These are phyloP conservation scores for Saturnispora galanensis DNA, from an alignment of 805 yeast species.

Conservation along the genomic window DNA sequence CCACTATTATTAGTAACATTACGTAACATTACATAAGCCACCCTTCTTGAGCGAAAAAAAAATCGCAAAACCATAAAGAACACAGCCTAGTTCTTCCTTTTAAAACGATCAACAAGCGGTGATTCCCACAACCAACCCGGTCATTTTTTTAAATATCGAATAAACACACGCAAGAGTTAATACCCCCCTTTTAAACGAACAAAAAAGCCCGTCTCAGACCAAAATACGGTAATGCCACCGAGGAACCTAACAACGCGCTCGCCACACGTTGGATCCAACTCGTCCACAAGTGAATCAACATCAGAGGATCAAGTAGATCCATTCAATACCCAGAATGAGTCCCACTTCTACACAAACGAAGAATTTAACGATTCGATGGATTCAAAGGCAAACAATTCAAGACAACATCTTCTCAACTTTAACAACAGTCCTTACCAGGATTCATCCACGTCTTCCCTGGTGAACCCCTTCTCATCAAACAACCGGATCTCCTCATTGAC, in stretches of 20 bases:
- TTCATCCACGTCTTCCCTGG: slow-evolving; percentile 20
- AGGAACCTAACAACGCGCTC: slow-evolving; percentile 28
- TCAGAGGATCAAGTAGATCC: slow-evolving; percentile 12
- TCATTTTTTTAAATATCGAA: too few relatives aligned
- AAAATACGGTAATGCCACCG: slow-evolving; percentile 19
- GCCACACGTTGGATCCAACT: slow-evolving; percentile 23
- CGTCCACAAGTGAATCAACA: slow-evolving; percentile 18
- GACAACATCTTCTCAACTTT: slow-evolving; percentile 16
- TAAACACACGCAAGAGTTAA: too few relatives aligned
- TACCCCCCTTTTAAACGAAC: too few relatives aligned
- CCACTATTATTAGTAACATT: too few relatives aligned
- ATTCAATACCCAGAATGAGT: slow-evolving; percentile 20
- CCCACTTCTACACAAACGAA: slow-evolving; percentile 5
- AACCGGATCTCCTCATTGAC: slow-evolving; percentile 13
- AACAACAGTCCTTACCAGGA: slow-evolving; percentile 18
- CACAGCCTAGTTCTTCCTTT: not conserved
- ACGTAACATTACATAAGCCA: too few relatives aligned
- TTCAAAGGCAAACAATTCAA: slow-evolving; percentile 13
- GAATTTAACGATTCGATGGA: too few relatives aligned
- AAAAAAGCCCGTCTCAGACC: not conserved
- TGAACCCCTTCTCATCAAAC: slow-evolving; percentile 25
- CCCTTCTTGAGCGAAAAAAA: too few relatives aligned
- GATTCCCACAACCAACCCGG: too few relatives aligned
- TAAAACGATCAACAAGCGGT: too few relatives aligned
- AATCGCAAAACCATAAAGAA: not conserved